Conservation (phyloP, 352 stramenopile genomes). For the Globisporangium echinulatum region DNA sequence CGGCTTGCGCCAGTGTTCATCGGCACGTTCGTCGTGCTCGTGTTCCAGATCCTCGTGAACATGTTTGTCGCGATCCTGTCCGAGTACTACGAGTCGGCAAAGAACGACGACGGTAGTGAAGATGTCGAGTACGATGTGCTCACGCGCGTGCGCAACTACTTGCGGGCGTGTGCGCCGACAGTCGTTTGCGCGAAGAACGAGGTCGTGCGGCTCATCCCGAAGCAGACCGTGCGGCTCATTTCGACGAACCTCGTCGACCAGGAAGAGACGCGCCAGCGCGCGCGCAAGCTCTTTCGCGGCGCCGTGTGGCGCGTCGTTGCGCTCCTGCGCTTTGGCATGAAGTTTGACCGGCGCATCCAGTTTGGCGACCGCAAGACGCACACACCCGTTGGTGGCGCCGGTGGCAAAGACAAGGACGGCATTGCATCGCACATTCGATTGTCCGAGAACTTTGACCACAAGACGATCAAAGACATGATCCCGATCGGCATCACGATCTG, state of each 20-base stretch:
- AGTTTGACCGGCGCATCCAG: conserved; percentile 80
- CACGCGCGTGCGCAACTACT: conserved; percentile 67
- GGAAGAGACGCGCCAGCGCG: conserved; percentile 74
- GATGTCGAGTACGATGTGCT: conserved; percentile 87
- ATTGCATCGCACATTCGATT: conserved; percentile 74
- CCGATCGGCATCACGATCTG: conserved; percentile 79
- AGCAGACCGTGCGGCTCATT: conserved; percentile 76
- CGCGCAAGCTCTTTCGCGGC: conserved; percentile 74
- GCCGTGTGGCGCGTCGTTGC: conserved; percentile 86
- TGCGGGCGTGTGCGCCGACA: conserved; percentile 66
- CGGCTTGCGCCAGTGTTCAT: conserved; percentile 77
- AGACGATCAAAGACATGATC: conserved; percentile 88
- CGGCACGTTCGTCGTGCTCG: conserved; percentile 78
- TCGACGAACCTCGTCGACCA: conserved; percentile 86
- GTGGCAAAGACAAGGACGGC: conserved; percentile 28
- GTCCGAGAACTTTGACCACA: conserved; percentile 88
- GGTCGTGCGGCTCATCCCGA: conserved; percentile 63
- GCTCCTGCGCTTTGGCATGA: conserved; percentile 79
- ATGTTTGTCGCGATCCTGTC: conserved; percentile 89
- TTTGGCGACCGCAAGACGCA: conserved; percentile 55
- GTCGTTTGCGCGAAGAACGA: conserved; percentile 76
- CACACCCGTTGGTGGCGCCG: conserved; percentile 7
- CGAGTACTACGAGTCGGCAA: conserved; percentile 82
- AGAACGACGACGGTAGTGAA: conserved; percentile 62
- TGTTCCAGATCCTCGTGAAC: conserved; percentile 86